Conservation (phyloP, 148 eudicot species). For the Cornus suecica region DNA sequence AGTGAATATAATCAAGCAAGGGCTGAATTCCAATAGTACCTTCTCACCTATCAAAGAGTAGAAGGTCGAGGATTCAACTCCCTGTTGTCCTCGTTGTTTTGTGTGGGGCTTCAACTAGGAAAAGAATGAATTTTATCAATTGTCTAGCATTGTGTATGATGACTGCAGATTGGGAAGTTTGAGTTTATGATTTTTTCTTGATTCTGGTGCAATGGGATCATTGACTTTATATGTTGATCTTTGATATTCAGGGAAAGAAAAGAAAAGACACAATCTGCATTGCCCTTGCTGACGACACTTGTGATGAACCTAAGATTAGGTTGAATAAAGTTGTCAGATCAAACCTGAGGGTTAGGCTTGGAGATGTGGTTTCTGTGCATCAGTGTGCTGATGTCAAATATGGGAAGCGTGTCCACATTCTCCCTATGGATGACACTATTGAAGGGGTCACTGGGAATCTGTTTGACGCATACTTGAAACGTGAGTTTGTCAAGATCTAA, state of each 20-base stretch:
- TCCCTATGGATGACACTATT: slow-evolving; percentile 79
- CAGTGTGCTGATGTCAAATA: slow-evolving; percentile 87
- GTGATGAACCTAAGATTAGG: slow-evolving; percentile 77
- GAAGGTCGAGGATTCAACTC: too few species aligned
- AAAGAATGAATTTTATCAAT: neutral
- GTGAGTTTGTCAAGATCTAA: slow-evolving; percentile 35
- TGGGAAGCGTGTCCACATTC: slow-evolving; percentile 87
- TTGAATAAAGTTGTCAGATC: slow-evolving; percentile 83
- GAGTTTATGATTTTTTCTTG: neutral
- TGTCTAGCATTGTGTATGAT: neutral
- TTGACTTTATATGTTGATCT: neutral
- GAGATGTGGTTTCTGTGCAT: slow-evolving; percentile 83
- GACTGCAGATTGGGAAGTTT: neutral
- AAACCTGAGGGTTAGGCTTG: slow-evolving; percentile 82
- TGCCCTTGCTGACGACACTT: slow-evolving; percentile 88
- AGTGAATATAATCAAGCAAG: too few species aligned
- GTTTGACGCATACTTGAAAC: slow-evolving; percentile 80
- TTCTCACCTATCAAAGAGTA: too few species aligned
- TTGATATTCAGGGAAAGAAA: slow-evolving; percentile 65
- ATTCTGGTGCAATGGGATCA: neutral
- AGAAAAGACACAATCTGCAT: slow-evolving; percentile 88
- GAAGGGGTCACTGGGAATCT: slow-evolving; percentile 87
- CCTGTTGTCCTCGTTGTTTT: too few species aligned
- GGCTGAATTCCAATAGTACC: too few species aligned
- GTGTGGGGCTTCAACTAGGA: too few species aligned